Base-by-base conservation (phyloP, 2,329 filamentous ascomycete species). In the Ceratocystis papillata region DNA sequence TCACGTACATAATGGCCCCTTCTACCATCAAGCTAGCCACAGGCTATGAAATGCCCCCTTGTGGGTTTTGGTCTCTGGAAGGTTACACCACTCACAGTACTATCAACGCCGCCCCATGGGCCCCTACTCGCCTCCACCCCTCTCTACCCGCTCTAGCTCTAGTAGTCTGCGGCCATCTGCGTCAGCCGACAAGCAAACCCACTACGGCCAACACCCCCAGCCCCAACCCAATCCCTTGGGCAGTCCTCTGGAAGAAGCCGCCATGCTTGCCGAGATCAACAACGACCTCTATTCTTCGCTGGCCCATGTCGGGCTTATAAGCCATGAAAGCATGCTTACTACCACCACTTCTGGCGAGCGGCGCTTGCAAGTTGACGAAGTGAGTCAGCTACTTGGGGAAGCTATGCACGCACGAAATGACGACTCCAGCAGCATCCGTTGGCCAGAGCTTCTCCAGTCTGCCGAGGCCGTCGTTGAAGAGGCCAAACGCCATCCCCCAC, bases 51-150 rank as follows among this genome's bases (percentile, higher is more conserved):
- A 89, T 89, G 87, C 87, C 87, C 87, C 73, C 83, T 87, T 74
- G 86, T 89, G 70, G 87, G 87, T 75, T 89, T 89, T 74, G 87
- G 87, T 68, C 82, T 93, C 70, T 94, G 89, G 89, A 94, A 94
- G 79, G 87, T 94, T 70, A 84, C 25, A 37, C 10, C 37, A 53
- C 48, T n/a, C 53, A n/a, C 53, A 59, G 15, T 20, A 33, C 28
- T 3, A 15, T 15, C 12, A 33, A 20, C 53, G 28, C 53, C 53
- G 53, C 6, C 53, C 53, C 53, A 33, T 59, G 28, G 53, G 53
- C 25, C 53, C 53, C 37, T 30, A 20, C 7, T 37, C 45, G 44
- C 60, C 60, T 6, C 59, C 59, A 45, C 60, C 62, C 28, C 62
- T 63, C 15, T 63, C 62, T 1, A 20, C 62, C 22, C 62, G 28